Evolutionary conservation across 176 grass and related monocot species (phyloP).

Genomic region (Musa beccarii): DNA sequence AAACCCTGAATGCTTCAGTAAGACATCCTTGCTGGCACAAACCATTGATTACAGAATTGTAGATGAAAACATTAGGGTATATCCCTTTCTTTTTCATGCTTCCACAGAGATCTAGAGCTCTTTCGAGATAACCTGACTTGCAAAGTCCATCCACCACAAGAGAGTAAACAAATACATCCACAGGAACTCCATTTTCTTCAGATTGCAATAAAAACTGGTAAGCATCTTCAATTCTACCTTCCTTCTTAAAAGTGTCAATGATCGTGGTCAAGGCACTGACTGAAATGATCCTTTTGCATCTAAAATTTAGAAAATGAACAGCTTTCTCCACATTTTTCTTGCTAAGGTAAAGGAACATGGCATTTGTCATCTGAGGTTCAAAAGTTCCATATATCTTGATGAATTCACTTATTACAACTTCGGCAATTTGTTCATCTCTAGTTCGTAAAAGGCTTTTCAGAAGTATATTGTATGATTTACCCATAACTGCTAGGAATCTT

Average conservation of each 20-base stretch:
- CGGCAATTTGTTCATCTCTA: constrained; percentile 38
- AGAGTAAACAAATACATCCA: constrained; percentile 54
- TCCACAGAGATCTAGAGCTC: constrained; percentile 69
- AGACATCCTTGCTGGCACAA: constrained; percentile 84
- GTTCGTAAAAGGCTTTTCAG: constrained; percentile 54
- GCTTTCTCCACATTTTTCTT: constrained; percentile 45
- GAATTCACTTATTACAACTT: constrained; percentile 45
- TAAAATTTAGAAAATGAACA: constrained; percentile 46
- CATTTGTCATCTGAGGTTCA: constrained; percentile 45
- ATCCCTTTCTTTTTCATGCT: constrained; percentile 58
- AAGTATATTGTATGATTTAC: constrained; percentile 52
- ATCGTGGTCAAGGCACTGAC: constrained; percentile 44
- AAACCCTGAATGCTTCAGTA: constrained; percentile 73
- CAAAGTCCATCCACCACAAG: constrained; percentile 76
- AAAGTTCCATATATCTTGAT: constrained; percentile 61
- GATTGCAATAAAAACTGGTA: constrained; percentile 51
- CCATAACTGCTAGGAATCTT: constrained; percentile 34
- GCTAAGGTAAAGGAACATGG: constrained; percentile 54
- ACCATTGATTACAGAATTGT: constrained; percentile 76
- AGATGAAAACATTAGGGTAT: constrained; percentile 51
- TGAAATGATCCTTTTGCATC: constrained; percentile 34
- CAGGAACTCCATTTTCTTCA: constrained; percentile 41
- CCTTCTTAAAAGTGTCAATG: constrained; percentile 50
- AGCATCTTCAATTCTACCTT: constrained; percentile 65
- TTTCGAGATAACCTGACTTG: constrained; percentile 64